Base-by-base conservation (phyloP, 2,329 filamentous ascomycete genomes). In the Botrytis tulipae region DNA sequence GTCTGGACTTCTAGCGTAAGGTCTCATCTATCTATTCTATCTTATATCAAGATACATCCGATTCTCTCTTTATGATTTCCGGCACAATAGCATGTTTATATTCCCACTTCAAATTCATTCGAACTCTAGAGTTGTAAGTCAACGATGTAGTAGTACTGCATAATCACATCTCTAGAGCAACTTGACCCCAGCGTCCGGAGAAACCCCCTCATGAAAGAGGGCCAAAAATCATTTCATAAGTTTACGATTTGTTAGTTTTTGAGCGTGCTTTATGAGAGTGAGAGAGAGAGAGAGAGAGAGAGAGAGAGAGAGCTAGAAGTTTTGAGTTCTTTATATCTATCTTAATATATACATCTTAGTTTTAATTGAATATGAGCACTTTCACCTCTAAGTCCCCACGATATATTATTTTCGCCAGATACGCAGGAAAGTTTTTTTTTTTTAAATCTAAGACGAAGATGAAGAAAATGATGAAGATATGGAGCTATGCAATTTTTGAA, bases 401-500 rank as follows among this genome's bases (percentile, higher is more conserved):
- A n/a, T n/a, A 51, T n/a, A n/a, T n/a, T 6, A 1, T n/a, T 22
- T 51, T n/a, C 25, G 9, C 25, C 9, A n/a, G 48, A n/a, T 5
- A 5, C 10, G 25, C 12, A 25, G 25, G 25, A 51, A 51, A 6
- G 18, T 51, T n/a, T 1, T 22, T 51, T n/a, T 1, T 22, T 16
- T n/a, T 12, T n/a, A n/a, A n/a, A 3, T 51, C 5, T 3, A 51
- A n/a, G 42, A 42, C 1, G 22, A n/a, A 5, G 22, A 16, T 1
- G 5, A 25, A 10, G 48, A 51, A 37, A 8, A 25, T 1, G 22
- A 14, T 0, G 10, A 8, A 4, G 48, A n/a, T 1, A 1, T 12
- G 3, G 1, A 54, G 25, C 12, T 6, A 2, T 29, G 25, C n/a
- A 0, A 4, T 14, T 14, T n/a, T 3, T n/a, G 2, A n/a, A 25